These are phyloP conservation scores for Massariosphaeria phaeospora DNA, from an alignment of 495 filamentous ascomycete genomes.

Conservation along the genomic window DNA sequence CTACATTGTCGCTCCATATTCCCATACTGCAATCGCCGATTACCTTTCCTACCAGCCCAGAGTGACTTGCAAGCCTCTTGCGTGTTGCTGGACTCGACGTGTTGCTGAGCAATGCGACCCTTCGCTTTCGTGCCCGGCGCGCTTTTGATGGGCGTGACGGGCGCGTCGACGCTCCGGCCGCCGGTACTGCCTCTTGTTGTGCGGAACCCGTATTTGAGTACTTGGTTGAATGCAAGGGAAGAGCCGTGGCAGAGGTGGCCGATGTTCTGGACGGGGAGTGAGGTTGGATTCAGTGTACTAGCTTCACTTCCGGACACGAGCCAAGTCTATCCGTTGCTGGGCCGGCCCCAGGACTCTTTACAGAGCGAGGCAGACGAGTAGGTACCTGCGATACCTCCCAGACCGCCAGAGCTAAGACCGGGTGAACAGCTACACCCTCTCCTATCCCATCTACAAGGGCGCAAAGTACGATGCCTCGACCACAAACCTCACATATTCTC, in stretches of 20 bases:
- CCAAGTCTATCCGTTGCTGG: slow-evolving; percentile 80
- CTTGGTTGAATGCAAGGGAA: slow-evolving; percentile 78
- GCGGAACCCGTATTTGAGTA: slow-evolving; percentile 86
- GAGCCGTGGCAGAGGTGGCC: slow-evolving; percentile 91
- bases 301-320: slow-evolving; percentile 65
- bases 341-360: slow-evolving; percentile 79
- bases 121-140: slow-evolving; percentile 21
- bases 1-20: background rate
- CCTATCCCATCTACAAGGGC: slow-evolving; percentile 69
- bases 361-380: slow-evolving; percentile 43
- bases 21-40: background rate
- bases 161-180: slow-evolving; percentile 53
- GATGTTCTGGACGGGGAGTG: slow-evolving; percentile 86
- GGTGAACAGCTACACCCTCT: slow-evolving; percentile 58
- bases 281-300: slow-evolving; percentile 75
- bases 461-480: slow-evolving; percentile 85
- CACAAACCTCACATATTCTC: slow-evolving; percentile 81
- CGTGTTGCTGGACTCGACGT: background rate
- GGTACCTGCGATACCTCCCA: slow-evolving; percentile 14
- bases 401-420: background rate
- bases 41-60: background rate
- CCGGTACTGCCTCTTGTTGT: slow-evolving; percentile 84
- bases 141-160: slow-evolving; percentile 29
- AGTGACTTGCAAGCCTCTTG: background rate
- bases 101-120: slow-evolving; percentile 30